Conservation (phyloP, 768 basidiomycete species). For the Kwoniella mangroviensis region DNA sequence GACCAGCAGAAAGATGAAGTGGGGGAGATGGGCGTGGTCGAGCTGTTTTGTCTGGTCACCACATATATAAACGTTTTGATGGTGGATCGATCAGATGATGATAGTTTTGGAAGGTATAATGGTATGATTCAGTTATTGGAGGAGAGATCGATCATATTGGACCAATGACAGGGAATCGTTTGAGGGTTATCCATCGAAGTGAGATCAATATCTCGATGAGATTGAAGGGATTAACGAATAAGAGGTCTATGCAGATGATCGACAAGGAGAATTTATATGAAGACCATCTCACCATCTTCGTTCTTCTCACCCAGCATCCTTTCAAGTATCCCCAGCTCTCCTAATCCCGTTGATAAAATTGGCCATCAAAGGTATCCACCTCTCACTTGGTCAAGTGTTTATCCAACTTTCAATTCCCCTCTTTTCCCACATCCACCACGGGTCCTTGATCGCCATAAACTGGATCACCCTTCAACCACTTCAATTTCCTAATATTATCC, state of each 20-base stretch:
- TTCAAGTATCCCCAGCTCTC: too few relatives aligned
- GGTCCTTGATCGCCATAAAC: conserved; percentile 60
- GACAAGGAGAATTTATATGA: not conserved
- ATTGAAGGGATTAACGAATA: not conserved
- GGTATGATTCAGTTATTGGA: too few relatives aligned
- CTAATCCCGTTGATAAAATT: too few relatives aligned
- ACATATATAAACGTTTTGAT: too few relatives aligned
- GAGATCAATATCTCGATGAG: not conserved
- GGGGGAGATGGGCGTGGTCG: too few relatives aligned
- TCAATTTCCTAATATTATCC: conserved; percentile 47
- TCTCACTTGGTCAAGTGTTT: too few relatives aligned
- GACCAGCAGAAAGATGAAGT: not conserved
- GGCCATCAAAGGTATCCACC: not conserved
- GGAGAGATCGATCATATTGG: too few relatives aligned
- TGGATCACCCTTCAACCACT: conserved; percentile 60
- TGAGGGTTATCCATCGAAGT: not conserved
- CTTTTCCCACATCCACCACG: conserved; percentile 6
- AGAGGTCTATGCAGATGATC: not conserved
- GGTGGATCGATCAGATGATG: too few relatives aligned
- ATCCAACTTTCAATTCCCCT: not conserved
- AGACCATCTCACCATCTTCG: not conserved
- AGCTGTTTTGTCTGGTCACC: too few relatives aligned
- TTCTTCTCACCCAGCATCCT: not conserved
- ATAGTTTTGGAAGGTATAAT: too few relatives aligned
- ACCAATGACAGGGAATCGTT: too few relatives aligned